Evolutionary conservation across 140 eudicot genomes (phyloP).

Genomic region (Cichorium intybus): DNA sequence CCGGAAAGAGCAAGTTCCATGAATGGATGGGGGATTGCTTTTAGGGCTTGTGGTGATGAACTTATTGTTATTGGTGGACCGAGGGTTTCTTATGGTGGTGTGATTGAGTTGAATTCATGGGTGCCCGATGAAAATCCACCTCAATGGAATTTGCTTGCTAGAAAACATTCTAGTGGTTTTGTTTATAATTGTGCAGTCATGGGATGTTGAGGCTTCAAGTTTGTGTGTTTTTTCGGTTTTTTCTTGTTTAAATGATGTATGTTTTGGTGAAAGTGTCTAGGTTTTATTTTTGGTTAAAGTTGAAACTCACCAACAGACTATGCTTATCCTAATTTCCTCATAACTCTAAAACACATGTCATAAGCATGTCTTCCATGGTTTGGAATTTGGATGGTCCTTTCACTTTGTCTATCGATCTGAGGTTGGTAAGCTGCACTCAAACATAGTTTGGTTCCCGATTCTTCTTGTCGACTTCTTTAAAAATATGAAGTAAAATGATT

Average conservation of each 20-base stretch:
- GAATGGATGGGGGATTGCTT: slow-evolving; percentile 86
- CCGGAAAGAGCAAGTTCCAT: slow-evolving; percentile 59
- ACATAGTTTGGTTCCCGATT: too few species aligned
- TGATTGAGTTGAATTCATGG: slow-evolving; percentile 71
- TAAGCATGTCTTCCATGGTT: too few species aligned
- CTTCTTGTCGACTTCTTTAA: too few species aligned
- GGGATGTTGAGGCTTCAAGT: slow-evolving; percentile 48
- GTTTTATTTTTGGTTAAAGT: background rate
- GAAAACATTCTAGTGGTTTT: slow-evolving; percentile 55
- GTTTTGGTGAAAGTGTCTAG: background rate
- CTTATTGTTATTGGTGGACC: slow-evolving; percentile 78
- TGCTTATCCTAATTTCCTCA: too few species aligned
- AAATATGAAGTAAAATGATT: too few species aligned
- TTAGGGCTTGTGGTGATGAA: slow-evolving; percentile 72
- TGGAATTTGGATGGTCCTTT: too few species aligned
- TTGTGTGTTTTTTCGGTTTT: background rate
- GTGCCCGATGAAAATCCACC: slow-evolving; percentile 57
- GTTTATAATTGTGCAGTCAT: slow-evolving; percentile 84
- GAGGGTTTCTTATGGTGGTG: slow-evolving; percentile 41
- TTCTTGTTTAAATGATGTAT: slow-evolving; percentile 3
- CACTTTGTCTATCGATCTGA: too few species aligned
- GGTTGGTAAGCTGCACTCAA: too few species aligned
- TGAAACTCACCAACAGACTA: too few species aligned
- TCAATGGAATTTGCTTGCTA: slow-evolving; percentile 58
- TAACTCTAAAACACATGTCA: too few species aligned